Evolutionary conservation across 2,329 filamentous ascomycete species (phyloP).

Genomic region (Macrophomina phaseolina): DNA sequence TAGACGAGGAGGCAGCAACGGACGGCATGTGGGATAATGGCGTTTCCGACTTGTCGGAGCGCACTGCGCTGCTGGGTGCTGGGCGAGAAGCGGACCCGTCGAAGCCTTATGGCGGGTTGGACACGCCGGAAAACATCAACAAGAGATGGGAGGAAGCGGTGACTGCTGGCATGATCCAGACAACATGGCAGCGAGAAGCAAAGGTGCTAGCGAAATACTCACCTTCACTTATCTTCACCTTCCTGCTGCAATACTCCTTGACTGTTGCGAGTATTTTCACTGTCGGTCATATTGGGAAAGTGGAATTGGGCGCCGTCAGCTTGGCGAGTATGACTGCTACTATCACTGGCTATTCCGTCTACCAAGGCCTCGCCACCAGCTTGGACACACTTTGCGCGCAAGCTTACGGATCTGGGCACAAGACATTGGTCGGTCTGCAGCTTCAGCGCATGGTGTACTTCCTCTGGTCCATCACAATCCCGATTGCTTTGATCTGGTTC

Average conservation of each 20-base stretch:
- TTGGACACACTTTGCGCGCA: conserved; percentile 93
- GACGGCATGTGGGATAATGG: conserved; percentile 25
- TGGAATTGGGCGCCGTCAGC: conserved; percentile 55
- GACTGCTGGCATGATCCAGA: conserved; percentile 77
- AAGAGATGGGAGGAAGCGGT: conserved; percentile 71
- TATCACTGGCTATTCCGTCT: conserved; percentile 59
- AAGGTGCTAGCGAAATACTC: conserved; percentile 71
- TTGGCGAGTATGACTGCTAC: conserved; percentile 60
- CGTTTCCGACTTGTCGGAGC: conserved; percentile 45
- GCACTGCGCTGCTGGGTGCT: conserved; percentile 53
- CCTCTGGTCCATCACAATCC: conserved; percentile 72
- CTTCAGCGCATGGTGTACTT: conserved; percentile 83
- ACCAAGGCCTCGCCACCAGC: conserved; percentile 71
- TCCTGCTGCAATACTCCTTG: conserved; percentile 55
- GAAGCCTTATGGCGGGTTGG: conserved; percentile 53
- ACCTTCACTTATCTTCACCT: conserved; percentile 53
- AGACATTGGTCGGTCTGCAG: conserved; percentile 84
- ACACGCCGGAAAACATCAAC: conserved; percentile 57
- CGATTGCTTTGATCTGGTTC: conserved; percentile 74
- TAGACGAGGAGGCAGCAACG: conserved; percentile 39
- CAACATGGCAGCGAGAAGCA: conserved; percentile 88
- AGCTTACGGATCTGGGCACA: conserved; percentile 90
- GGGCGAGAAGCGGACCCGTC: conserved; percentile 39
- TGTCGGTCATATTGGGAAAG: conserved; percentile 56
- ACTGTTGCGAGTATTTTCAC: conserved; percentile 56